Percentiles rank a stretch among this genome's conserved stretches.
Conservation (phyloP, 2,329 filamentous ascomycete genomes). For the Monilinia fructigena region DNA sequence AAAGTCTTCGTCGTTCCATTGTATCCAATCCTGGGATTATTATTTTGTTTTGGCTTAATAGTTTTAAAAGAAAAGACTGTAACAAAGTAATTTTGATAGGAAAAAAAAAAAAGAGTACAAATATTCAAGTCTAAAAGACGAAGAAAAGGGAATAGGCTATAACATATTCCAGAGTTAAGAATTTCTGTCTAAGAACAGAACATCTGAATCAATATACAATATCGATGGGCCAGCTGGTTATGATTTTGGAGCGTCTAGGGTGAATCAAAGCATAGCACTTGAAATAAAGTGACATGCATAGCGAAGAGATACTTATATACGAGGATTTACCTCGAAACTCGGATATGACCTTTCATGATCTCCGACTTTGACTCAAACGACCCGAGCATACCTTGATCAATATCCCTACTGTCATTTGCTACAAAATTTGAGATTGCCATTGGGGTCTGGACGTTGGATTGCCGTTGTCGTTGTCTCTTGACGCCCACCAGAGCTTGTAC, state of each 20-base stretch:
- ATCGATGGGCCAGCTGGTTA: not conserved
- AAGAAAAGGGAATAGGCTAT: no score
- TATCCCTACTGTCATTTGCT: slow-evolving; percentile 37
- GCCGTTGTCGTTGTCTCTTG: not conserved
- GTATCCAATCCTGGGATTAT: not conserved
- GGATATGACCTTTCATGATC: not conserved
- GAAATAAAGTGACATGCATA: not conserved
- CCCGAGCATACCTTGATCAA: slow-evolving; percentile 40
- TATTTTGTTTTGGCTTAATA: not conserved
- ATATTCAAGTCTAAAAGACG: not conserved
- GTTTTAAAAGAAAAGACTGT: not conserved
- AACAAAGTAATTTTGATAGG: not conserved
- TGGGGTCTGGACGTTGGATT: slow-evolving; percentile 33
- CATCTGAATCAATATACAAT: not conserved
- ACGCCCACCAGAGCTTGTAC: slow-evolving; percentile 35
- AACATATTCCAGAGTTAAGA: not conserved
- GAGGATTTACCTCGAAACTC: not conserved
- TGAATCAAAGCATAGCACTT: not conserved
- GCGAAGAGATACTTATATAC: not conserved
- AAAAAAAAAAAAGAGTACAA: not conserved
- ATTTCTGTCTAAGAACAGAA: not conserved
- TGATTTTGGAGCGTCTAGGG: not conserved
- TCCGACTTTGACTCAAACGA: slow-evolving; percentile 34
- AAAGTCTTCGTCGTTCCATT: not conserved
- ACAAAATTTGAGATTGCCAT: slow-evolving; percentile 41